A percentile compares a stretch with the other conserved stretches of the same genome.
Evolutionary conservation across 164 flowering plant genomes (phyloP).

Genomic region (Litsea cubeba): DNA sequence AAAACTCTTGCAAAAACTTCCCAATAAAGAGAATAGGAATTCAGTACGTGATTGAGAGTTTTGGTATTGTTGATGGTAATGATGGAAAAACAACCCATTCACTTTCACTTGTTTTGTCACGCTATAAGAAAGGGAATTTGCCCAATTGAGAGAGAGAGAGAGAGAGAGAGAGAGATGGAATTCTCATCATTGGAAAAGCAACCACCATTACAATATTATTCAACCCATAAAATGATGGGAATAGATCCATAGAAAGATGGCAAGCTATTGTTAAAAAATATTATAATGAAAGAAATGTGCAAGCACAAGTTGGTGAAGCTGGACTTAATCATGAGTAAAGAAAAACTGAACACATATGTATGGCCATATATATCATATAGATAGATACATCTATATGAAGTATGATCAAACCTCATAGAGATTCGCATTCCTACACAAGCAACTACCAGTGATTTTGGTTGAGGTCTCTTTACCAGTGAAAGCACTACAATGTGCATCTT

Average conservation of each 20-base stretch:
- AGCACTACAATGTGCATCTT: slow-evolving; percentile 46
- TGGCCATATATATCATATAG: too few relatives aligned
- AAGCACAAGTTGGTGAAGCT: neutral
- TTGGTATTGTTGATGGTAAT: too few relatives aligned
- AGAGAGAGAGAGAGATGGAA: too few relatives aligned
- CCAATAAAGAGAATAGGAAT: too few relatives aligned
- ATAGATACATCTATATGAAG: neutral
- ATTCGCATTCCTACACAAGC: slow-evolving; percentile 9
- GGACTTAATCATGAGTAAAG: neutral
- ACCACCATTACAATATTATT: neutral
- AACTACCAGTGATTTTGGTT: slow-evolving; percentile 32
- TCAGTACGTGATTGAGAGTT: too few relatives aligned
- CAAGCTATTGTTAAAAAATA: neutral
- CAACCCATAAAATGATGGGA: neutral
- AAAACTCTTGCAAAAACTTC: too few relatives aligned
- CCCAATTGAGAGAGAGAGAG: too few relatives aligned
- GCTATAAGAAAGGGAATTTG: too few relatives aligned
- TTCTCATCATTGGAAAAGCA: neutral
- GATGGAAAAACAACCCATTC: too few relatives aligned
- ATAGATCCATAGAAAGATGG: neutral
- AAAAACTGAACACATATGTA: neutral
- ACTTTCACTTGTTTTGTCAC: too few relatives aligned
- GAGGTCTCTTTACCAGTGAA: neutral
- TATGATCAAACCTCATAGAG: slow-evolving; percentile 15
- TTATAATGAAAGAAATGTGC: too few relatives aligned